Evolutionary conservation across 2,329 filamentous ascomycete genomes (phyloP), one percentile per base, ranked within the genome.

Genomic region (Colletotrichum chlorophyti): DNA sequence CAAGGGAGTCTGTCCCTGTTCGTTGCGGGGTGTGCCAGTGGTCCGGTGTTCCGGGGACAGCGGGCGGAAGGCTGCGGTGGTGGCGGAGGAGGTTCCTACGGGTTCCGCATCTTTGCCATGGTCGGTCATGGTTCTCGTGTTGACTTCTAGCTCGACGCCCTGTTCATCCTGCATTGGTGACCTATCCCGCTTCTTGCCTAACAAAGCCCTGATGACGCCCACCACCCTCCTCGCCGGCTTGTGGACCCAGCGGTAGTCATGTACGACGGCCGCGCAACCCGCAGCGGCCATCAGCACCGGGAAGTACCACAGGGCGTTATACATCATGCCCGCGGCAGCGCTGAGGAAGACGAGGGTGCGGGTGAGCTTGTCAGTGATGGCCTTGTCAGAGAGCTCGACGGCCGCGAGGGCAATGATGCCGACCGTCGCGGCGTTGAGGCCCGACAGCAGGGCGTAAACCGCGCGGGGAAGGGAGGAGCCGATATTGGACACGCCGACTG

Each of bases 261-360:
- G 87, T 0, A 81, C 41, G 0, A 83, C 69, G 0, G 83, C 82
- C 0, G 71, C 67, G 2, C 77, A 15, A 0, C 86, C 87, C 0
- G 80, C 83, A 2, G 76, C 63, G 0, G 81, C 62, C 69, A 90
- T 85, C 11, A 90, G 64, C 1, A 85, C 66, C 0, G 88, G 87
- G 47, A 89, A 90, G 63, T 87, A 91, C 87, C 87, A 91, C 0
- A 90, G 71, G 0, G 86, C 81, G 45, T 83, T 88, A 65, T 90
- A 90, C 45, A 87, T 78, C 61, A 91, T 70, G 0, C 87, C 88
- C 0, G 85, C 86, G 19, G 80, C 79, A 1, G 76, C 87, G 6
- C 82, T 81, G 7, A 86, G 66, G 15, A 89, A 85, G 0, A 90
- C 83, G 2, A 90, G 63, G 2, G 86, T 74, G 5, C 87, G 74